Conservation (phyloP, 805 yeast genomes). For the Metschnikowia koreensis region DNA sequence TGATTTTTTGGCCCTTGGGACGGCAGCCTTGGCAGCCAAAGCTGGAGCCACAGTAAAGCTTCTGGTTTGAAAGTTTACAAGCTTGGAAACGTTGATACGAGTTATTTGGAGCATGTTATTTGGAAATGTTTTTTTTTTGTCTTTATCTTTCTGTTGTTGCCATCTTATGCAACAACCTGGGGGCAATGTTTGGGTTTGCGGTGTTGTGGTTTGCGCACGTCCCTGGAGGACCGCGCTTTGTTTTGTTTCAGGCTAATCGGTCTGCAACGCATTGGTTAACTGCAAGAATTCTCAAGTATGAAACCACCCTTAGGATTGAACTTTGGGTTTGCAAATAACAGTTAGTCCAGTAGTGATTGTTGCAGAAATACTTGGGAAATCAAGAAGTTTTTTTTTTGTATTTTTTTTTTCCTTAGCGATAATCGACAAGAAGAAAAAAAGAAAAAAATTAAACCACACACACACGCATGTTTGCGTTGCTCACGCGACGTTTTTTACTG, state of each 20-base stretch:
- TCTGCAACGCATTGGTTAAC: not conserved
- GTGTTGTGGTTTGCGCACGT: not conserved
- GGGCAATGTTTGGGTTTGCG: constrained; percentile 5
- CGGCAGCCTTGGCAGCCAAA: constrained; percentile 6
- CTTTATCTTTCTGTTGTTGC: not conserved
- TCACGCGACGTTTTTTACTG: too few relatives aligned
- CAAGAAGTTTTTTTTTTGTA: too few relatives aligned
- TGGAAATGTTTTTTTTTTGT: not conserved
- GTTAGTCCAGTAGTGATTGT: too few relatives aligned
- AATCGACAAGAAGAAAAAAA: too few relatives aligned
- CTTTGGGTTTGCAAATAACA: not conserved
- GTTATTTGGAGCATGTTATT: constrained; percentile 2
- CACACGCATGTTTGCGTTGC: too few relatives aligned
- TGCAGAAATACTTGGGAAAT: too few relatives aligned
- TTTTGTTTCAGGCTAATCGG: not conserved
- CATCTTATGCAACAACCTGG: not conserved
- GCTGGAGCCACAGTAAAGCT: not conserved
- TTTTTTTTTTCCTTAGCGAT: too few relatives aligned
- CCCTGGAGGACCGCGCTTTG: not conserved
- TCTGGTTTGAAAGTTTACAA: constrained; percentile 1
- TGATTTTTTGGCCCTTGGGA: not conserved
- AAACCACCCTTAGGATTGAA: not conserved
- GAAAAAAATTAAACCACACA: too few relatives aligned
- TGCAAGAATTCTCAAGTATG: not conserved
- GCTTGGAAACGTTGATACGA: not conserved